These are phyloP conservation scores for Phlegmacium glaucopus DNA, from an alignment of 768 basidiomycete genomes.

Conservation along the genomic window DNA sequence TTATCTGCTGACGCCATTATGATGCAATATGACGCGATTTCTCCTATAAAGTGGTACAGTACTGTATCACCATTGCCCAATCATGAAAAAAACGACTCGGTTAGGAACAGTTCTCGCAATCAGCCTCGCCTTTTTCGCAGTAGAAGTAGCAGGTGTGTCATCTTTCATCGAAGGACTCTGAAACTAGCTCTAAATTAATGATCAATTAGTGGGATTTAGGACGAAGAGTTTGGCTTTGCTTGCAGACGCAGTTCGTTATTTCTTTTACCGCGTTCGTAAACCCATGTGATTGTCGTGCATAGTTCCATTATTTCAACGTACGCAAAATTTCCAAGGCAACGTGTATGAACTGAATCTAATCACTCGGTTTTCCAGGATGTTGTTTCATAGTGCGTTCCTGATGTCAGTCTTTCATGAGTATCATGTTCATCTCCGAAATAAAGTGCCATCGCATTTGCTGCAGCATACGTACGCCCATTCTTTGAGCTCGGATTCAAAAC, in stretches of 20 bases:
- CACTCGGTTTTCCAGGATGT: slow-evolving; percentile 31
- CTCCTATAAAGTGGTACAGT: too few species aligned
- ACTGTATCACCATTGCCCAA: too few species aligned
- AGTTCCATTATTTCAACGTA: slow-evolving; percentile 58
- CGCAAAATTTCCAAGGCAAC: too few species aligned
- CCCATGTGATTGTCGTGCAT: slow-evolving; percentile 1
- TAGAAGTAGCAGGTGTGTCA: slow-evolving; percentile 43
- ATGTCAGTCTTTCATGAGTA: not conserved
- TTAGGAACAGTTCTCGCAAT: slow-evolving; percentile 45
- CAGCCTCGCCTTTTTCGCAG: slow-evolving; percentile 45
- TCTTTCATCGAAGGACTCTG: not conserved
- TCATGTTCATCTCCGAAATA: not conserved
- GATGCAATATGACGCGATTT: too few species aligned
- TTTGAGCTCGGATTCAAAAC: not conserved
- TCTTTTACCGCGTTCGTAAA: slow-evolving; percentile 5
- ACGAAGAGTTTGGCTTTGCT: slow-evolving; percentile 54
- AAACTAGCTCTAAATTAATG: not conserved
- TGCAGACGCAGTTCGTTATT: slow-evolving; percentile 48
- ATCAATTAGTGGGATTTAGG: slow-evolving; percentile 44
- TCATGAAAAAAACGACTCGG: slow-evolving; percentile 46
- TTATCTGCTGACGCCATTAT: too few species aligned
- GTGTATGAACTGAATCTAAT: too few species aligned
- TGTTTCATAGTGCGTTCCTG: slow-evolving; percentile 38
- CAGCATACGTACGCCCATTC: slow-evolving; percentile 35
- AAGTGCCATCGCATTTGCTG: slow-evolving; percentile 42